Evolutionary conservation across 768 basidiomycete species (phyloP), one percentile per base, ranked within the genome.

Genomic region (Trametes meyenii): DNA sequence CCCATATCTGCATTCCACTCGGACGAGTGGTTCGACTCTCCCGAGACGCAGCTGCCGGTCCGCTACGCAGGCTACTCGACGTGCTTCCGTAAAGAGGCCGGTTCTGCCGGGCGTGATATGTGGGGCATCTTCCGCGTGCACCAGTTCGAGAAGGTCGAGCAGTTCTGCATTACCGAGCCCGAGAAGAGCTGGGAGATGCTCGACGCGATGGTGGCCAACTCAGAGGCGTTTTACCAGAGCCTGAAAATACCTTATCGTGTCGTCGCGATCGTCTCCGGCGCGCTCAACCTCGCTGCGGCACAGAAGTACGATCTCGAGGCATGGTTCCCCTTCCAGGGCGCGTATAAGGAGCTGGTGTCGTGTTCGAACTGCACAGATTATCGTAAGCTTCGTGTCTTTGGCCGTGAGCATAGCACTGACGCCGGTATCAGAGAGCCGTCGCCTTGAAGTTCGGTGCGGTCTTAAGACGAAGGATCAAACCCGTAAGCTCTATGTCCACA

Each of bases 101-200:
- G 97, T 36, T 91, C 94, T 2, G 94, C 94, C 8, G 97, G 97
- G 3, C 89, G 94, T 57, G 97, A 99, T 68, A 98, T 96, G 83
- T 98, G 97, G 95, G 97, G 97, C 59, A 98, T 98, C 76, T 99
- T 99, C 87, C 92, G 97, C 23, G 96, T 99, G 56, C 97, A 99
- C 73, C 97, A 99, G 76, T 99, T 99, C 67, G 97, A 99, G 78
- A 99, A 99, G 80, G 85, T 99, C 54, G 97, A 99, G 73, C 87
- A 98, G 80, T 98, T 98, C 76, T 88, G 90, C 78, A 83, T 99
- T 68, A 98, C 96, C 7, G 90, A 94, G 24, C 96, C 97, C 0
- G 89, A 92, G 66, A 90, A 94, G 73, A 96, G 95, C 71, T 95
- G 96, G 89, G 89, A 86, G 73, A 90, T 88, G 85, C 91, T 98